phyloP scores from a whole-genome alignment of 768 basidiomycete species.

The Boletus bicolor region DNA sequence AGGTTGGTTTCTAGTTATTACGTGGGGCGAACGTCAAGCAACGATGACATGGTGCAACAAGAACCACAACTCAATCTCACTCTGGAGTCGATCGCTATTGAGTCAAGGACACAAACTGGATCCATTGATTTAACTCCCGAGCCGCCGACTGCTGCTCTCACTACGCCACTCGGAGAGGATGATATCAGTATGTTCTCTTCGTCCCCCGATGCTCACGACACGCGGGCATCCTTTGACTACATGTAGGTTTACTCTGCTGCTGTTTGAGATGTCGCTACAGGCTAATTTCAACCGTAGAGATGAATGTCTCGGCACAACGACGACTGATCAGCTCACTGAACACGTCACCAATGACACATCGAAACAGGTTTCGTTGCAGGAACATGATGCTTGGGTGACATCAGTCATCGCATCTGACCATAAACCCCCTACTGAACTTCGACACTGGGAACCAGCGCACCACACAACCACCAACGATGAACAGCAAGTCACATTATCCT shows the following conservation, averaged over 20 bases:
- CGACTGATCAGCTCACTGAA: background rate
- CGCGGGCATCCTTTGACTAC: background rate
- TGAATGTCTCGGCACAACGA: background rate
- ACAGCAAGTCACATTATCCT: background rate
- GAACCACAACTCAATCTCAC: background rate
- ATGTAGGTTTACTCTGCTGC: background rate
- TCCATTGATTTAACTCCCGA: background rate
- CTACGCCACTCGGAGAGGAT: background rate
- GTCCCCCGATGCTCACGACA: background rate
- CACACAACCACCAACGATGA: background rate
- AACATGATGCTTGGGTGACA: background rate
- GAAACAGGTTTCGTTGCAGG: background rate
- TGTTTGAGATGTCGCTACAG: background rate
- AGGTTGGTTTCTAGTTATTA: background rate
- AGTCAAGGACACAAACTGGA: background rate
- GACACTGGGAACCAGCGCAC: background rate
- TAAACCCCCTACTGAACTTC: background rate
- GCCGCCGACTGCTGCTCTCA: background rate
- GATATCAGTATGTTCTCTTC: background rate
- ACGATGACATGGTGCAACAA: background rate
- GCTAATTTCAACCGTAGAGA: background rate
- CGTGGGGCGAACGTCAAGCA: background rate
- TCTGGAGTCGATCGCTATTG: background rate
- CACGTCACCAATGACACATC: background rate
- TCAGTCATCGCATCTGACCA: background rate